phyloP scores from a whole-genome alignment of 371 early-diverging fungal species.

The Haplosporangium sp. region DNA sequence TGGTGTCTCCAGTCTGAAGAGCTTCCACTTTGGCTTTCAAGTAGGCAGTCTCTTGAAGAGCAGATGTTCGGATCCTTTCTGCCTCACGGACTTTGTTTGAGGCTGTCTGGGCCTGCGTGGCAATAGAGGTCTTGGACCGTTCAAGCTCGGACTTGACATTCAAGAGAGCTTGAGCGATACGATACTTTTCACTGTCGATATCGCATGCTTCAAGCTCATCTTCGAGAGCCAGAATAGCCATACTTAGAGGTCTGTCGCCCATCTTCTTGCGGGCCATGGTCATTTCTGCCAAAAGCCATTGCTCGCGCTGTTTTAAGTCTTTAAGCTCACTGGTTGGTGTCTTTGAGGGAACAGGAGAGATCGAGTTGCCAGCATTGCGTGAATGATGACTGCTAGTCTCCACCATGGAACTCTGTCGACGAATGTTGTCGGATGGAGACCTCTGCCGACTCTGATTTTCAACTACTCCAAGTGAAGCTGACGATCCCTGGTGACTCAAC shows the following conservation, averaged over 20 bases:
- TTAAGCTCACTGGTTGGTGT: conserved; percentile 23
- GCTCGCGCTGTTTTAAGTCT: conserved; percentile 46
- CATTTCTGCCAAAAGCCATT: conserved; percentile 49
- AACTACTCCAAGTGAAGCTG: neutral
- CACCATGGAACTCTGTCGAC: neutral
- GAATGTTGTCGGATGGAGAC: neutral
- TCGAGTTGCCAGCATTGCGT: conserved; percentile 1
- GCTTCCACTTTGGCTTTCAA: conserved; percentile 65
- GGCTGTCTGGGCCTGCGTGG: conserved; percentile 55
- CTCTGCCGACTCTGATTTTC: conserved; percentile 5
- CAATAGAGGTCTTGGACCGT: conserved; percentile 51
- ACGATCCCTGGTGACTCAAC: conserved; percentile 32
- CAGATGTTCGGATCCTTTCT: conserved; percentile 66
- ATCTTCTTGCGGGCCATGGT: conserved; percentile 48
- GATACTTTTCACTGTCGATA: conserved; percentile 49
- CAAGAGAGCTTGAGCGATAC: conserved; percentile 50
- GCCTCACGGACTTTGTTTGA: conserved; percentile 65
- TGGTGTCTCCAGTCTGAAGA: conserved; percentile 46
- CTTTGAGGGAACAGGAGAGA: conserved; percentile 6
- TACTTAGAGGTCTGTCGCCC: conserved; percentile 41
- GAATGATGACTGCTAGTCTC: conserved; percentile 1
- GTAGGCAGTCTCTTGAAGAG: conserved; percentile 72
- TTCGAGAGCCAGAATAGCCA: conserved; percentile 44
- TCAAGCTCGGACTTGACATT: conserved; percentile 53
- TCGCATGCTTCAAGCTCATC: conserved; percentile 46